Evolutionary conservation across 805 yeast genomes (phyloP).

Genomic region (Sugiyamaella mastotermitis): DNA sequence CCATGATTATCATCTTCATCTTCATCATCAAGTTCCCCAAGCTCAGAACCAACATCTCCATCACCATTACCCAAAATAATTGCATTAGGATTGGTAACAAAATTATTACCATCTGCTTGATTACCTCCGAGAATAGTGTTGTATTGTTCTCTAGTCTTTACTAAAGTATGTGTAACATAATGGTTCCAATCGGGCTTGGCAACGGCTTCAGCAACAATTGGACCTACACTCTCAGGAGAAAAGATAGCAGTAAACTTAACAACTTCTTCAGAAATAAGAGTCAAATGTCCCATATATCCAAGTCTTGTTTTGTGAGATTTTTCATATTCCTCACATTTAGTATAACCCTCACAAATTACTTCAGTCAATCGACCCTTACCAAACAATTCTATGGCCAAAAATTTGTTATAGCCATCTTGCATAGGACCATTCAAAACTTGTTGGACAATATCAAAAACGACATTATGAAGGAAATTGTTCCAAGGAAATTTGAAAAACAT

Average conservation of each 20-base stretch:
- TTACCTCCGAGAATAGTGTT: conserved; percentile 90
- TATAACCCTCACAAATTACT: conserved; percentile 57
- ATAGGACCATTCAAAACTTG: conserved; percentile 85
- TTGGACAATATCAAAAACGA: conserved; percentile 92
- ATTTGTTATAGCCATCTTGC: conserved; percentile 81
- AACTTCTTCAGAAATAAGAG: conserved; percentile 90
- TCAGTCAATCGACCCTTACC: conserved; percentile 56
- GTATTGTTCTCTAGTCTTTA: conserved; percentile 88
- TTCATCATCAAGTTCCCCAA: conserved; percentile 17
- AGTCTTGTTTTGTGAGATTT: conserved; percentile 56
- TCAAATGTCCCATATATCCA: conserved; percentile 97
- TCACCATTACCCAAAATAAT: conserved; percentile 30
- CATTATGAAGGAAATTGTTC: conserved; percentile 96
- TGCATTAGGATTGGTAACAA: conserved; percentile 28
- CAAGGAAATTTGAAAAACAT: conserved; percentile 86
- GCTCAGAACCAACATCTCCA: conserved; percentile 16
- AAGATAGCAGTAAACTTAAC: conserved; percentile 72
- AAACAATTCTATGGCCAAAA: conserved; percentile 63
- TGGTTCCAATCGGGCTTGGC: conserved; percentile 61
- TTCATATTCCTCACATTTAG: conserved; percentile 53
- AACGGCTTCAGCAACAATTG: conserved; percentile 44
- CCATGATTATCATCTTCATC: conserved; percentile 20
- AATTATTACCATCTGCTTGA: conserved; percentile 38
- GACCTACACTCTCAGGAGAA: conserved; percentile 54
- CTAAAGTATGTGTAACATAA: conserved; percentile 75